A percentile compares a stretch with the other conserved stretches of the same genome.
Conservation (phyloP, 306 rosid genomes). For the Vicia sativa region DNA sequence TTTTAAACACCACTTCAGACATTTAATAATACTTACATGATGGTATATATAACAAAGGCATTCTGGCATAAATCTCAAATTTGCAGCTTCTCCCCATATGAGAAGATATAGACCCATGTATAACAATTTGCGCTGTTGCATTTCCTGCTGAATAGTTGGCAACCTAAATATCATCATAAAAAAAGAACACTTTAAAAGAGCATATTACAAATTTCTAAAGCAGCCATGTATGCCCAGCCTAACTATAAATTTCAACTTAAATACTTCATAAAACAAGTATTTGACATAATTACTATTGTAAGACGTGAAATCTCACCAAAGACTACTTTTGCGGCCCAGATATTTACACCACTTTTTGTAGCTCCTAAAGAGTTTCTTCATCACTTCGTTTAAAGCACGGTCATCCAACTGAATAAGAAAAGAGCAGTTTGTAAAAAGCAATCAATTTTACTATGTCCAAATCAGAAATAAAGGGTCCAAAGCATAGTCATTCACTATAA, state of each 20-base stretch:
- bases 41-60: slow-evolving; percentile 98
- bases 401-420: slow-evolving; percentile 74
- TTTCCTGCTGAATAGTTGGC: slow-evolving; percentile 95
- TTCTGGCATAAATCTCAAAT: slow-evolving; percentile 98
- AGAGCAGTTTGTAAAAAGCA: slow-evolving; percentile 25
- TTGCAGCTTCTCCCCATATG: slow-evolving; percentile 99
- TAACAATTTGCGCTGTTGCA: slow-evolving; percentile 87
- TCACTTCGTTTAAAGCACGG: slow-evolving; percentile 73
- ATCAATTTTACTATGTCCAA: neutral
- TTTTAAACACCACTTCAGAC: slow-evolving; percentile 10
- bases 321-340: slow-evolving; percentile 97
- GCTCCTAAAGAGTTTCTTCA: slow-evolving; percentile 93
- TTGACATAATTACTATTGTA: slow-evolving; percentile 23
- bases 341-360: slow-evolving; percentile 96
- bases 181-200: slow-evolving; percentile 11
- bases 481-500: slow-evolving; percentile 6
- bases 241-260: slow-evolving; percentile 23
- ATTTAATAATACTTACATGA: slow-evolving; percentile 63
- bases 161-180: slow-evolving; percentile 59
- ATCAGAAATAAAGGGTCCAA: slow-evolving; percentile 26
- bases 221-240: slow-evolving; percentile 16
- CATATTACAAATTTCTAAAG: slow-evolving; percentile 10
- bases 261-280: slow-evolving; percentile 6
- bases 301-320: slow-evolving; percentile 70
- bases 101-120: slow-evolving; percentile 98